Evolutionary conservation across 345 rosid species (phyloP), one percentile per base, ranked within the genome.

Genomic region (Hibiscus mutabilis): DNA sequence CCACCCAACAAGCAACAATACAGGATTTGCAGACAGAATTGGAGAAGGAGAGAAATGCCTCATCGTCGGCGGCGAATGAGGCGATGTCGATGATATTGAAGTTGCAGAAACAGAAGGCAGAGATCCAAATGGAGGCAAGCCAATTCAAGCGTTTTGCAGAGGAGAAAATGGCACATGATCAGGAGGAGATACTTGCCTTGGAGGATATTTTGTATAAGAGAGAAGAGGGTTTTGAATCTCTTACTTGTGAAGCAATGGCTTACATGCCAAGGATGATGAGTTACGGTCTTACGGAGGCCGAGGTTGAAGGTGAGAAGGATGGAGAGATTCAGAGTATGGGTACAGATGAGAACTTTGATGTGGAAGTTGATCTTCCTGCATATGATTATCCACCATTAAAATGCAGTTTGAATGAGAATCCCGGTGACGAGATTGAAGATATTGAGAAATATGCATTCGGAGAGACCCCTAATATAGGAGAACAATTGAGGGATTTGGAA

Each of bases 11-110:
- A 76, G 77, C 82, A 60, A 66, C 89, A 3, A 85, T 96, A 75
- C 88, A 88, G 68, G 93, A 91, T 63, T 68, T 96, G 75, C 81
- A 80, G 42, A 58, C 70, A 0, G 99, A 96, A 71, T 80, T 96
- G 79, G 99, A 96, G 46, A 94, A 96, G 74, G 99, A 96, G 84
- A 84, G 96, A 63, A 96, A 90, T 80, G 98, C 99, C 62, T 84
- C 99, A 0, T 89, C 97, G 0, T 80, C 96, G 2, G 99, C 99
- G 70, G 98, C 98, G 3, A 92, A 78, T 71, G 99, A 96, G 83
- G 96, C 98, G 2, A 96, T 96, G 99, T 92, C 96, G 6, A 96
- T 96, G 99, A 96, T 96, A 72, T 55, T 92, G 83, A 91, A 89
- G 83, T 77, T 96, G 84, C 98, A 96, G 83, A 90, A 92, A 77